phyloP scores from a whole-genome alignment of 1,284 basidiomycete species.

The Singerocomus inundabilis region DNA sequence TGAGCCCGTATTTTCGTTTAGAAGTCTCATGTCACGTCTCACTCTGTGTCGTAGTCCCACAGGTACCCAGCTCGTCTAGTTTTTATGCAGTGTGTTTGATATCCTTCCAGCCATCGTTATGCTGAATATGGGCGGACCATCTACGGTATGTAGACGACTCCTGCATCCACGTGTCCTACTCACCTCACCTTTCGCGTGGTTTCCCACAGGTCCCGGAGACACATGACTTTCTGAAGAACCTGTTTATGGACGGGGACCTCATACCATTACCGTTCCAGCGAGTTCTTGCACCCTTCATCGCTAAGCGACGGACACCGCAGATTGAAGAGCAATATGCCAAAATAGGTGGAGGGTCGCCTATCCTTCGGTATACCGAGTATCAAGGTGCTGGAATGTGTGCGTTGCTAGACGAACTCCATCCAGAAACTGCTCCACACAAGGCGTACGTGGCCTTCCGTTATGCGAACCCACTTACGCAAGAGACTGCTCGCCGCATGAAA shows the following conservation, averaged over 20 bases:
- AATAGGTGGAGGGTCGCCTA: conserved; percentile 99
- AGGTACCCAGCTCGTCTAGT: conserved; percentile 17
- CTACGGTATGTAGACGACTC: conserved; percentile 61
- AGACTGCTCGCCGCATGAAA: conserved; percentile 82
- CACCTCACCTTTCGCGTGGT: conserved; percentile 1
- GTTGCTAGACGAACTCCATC: conserved; percentile 91
- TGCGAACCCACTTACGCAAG: conserved; percentile 85
- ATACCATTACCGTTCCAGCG: conserved; percentile 95
- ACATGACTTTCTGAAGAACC: conserved; percentile 86
- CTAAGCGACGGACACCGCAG: conserved; percentile 86
- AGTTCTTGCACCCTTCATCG: conserved; percentile 86
- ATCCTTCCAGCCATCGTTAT: conserved; percentile 76
- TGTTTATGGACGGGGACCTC: conserved; percentile 94
- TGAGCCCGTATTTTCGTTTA: conserved; percentile 3
- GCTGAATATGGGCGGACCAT: conserved; percentile 98
- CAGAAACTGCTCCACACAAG: conserved; percentile 93
- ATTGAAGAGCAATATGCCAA: conserved; percentile 94
- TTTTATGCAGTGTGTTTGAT: conserved; percentile 6
- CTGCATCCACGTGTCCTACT: neutral
- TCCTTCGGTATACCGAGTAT: conserved; percentile 84
- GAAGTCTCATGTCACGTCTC: conserved; percentile 5
- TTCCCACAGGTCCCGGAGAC: conserved; percentile 74
- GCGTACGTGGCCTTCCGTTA: conserved; percentile 95
- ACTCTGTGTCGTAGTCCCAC: conserved; percentile 26
- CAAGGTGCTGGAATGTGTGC: conserved; percentile 92